Conservation (phyloP, 176 grass and related monocot genomes). For the Musa troglodytarum region DNA sequence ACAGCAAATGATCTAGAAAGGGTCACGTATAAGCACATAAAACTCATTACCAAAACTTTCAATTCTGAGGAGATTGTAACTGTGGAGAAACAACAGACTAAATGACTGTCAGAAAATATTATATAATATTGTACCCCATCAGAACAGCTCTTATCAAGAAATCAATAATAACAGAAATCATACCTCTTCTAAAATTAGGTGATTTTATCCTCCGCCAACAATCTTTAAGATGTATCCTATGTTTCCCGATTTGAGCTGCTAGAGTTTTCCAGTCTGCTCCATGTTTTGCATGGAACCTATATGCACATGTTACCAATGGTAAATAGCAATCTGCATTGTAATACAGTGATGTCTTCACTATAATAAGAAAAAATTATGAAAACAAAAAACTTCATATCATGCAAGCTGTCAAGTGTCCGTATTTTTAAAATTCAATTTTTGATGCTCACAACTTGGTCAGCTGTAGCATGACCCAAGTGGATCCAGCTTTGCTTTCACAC, state of each 20-base stretch:
- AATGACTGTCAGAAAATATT: not conserved
- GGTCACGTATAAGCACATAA: not conserved
- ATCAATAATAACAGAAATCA: not conserved
- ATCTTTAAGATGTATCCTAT: constrained; percentile 61
- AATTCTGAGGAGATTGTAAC: not conserved
- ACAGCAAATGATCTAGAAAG: not conserved
- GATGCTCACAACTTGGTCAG: not conserved
- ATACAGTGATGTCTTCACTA: not conserved
- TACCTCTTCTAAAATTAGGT: constrained; percentile 46
- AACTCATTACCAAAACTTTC: not conserved
- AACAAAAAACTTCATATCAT: not conserved
- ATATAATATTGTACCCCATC: not conserved
- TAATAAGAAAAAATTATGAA: not conserved
- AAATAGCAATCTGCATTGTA: constrained; percentile 15
- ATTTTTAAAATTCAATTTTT: not conserved
- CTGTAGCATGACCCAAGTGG: too few species aligned
- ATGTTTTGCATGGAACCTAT: constrained; percentile 43
- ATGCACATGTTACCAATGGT: constrained; percentile 1
- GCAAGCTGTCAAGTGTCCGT: too few species aligned
- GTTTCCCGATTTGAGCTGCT: constrained; percentile 43
- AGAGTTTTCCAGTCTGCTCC: constrained; percentile 42
- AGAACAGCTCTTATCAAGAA: not conserved
- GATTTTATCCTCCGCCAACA: constrained; percentile 53
- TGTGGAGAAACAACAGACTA: not conserved
- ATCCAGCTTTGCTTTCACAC: too few species aligned